phyloP scores from a whole-genome alignment of 805 yeast genomes.

The Candida nitratophila region DNA sequence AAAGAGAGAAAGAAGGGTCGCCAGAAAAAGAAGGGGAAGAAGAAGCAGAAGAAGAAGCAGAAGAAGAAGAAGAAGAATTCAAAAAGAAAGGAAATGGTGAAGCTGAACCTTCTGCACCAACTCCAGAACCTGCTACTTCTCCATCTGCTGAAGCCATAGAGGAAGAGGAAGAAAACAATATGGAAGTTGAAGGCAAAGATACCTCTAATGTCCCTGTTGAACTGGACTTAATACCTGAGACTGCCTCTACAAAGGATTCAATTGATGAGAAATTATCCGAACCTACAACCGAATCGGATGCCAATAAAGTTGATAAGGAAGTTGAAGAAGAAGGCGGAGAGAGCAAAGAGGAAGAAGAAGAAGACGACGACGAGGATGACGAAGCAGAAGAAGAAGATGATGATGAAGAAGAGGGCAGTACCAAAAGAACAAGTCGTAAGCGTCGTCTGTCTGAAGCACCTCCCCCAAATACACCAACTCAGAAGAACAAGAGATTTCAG shows the following conservation, averaged over 20 bases:
- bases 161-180: not conserved
- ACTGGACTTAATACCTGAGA: too few species aligned
- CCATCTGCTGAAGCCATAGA: slow-evolving; percentile 1
- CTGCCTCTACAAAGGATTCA: not conserved
- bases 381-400: slow-evolving; percentile 4
- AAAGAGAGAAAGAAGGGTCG: slow-evolving; percentile 3
- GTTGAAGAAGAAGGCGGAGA: not conserved
- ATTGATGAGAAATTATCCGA: not conserved
- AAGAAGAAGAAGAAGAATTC: slow-evolving; percentile 1
- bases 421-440: slow-evolving; percentile 5
- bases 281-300: not conserved
- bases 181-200: not conserved
- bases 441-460: slow-evolving; percentile 14
- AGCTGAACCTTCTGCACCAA: slow-evolving; percentile 5
- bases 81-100: too few species aligned
- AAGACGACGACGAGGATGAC: slow-evolving; percentile 3
- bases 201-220: too few species aligned
- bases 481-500: slow-evolving; percentile 46
- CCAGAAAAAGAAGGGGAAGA: slow-evolving; percentile 1
- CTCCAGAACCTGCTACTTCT: slow-evolving; percentile 9
- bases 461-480: slow-evolving; percentile 7
- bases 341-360: slow-evolving; percentile 6
- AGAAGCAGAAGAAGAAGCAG: not conserved
- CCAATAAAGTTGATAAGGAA: too few species aligned
- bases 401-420: slow-evolving; percentile 4